Evolutionary conservation across 352 stramenopile genomes (phyloP).

Genomic region (Phytophthora sp.): DNA sequence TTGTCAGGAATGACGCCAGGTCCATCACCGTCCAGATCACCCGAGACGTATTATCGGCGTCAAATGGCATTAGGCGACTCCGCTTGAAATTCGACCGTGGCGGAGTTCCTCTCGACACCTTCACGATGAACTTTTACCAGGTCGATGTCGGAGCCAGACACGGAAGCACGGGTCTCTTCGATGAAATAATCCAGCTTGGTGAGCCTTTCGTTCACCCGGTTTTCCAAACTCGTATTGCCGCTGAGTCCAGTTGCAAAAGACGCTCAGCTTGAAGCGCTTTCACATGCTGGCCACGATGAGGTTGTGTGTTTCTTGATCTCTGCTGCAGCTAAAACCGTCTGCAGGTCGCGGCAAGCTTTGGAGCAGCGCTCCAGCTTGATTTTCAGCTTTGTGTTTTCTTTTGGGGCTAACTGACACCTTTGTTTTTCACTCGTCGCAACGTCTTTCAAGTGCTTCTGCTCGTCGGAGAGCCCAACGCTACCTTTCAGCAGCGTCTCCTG

Average conservation of each 20-base stretch:
- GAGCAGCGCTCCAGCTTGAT: constrained; percentile 12
- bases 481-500: constrained; percentile 11
- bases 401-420: background rate
- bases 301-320: constrained; percentile 8
- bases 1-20: constrained; percentile 4
- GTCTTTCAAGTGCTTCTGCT: constrained; percentile 12
- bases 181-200: constrained; percentile 10
- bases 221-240: constrained; percentile 7
- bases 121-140: constrained; percentile 22
- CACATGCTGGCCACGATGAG: background rate
- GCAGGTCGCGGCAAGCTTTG: constrained; percentile 13
- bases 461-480: constrained; percentile 9
- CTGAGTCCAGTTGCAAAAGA: constrained; percentile 1
- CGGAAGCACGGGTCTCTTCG: background rate
- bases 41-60: background rate
- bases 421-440: constrained; percentile 14
- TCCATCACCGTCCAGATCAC: constrained; percentile 21
- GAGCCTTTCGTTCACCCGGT: constrained; percentile 2
- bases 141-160: background rate
- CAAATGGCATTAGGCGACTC: constrained; percentile 20
- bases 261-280: constrained; percentile 11
- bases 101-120: background rate
- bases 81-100: constrained; percentile 24
- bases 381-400: constrained; percentile 22
- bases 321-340: constrained; percentile 13